Conservation (phyloP, 164 flowering plant species). For the Buxus sempervirens region DNA sequence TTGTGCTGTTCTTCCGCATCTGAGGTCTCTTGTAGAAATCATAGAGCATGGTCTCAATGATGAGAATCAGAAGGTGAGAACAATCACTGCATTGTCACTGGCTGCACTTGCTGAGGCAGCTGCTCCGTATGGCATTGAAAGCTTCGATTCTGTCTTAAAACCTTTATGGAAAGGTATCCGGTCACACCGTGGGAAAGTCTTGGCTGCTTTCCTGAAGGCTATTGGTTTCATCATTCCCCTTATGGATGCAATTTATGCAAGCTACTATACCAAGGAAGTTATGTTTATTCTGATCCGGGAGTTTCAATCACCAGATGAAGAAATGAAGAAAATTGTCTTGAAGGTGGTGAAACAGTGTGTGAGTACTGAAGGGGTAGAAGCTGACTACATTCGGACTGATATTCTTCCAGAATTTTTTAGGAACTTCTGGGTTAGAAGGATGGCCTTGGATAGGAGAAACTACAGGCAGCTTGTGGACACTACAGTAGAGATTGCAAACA, state of each 20-base stretch:
- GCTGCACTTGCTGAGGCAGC: conserved; percentile 99
- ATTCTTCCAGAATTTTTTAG: conserved; percentile 90
- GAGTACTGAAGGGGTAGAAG: conserved; percentile 93
- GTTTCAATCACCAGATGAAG: conserved; percentile 99
- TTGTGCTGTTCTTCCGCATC: conserved; percentile 94
- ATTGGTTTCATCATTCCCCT: conserved; percentile 98
- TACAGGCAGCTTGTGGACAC: conserved; percentile 95
- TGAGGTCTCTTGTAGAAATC: conserved; percentile 91
- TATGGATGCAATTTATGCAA: conserved; percentile 97
- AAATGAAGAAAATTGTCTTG: conserved; percentile 97
- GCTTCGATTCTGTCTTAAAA: conserved; percentile 96
- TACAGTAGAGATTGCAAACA: conserved; percentile 95
- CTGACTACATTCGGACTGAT: conserved; percentile 83
- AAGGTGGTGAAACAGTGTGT: conserved; percentile 99
- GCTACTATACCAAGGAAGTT: conserved; percentile 96
- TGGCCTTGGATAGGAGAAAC: conserved; percentile 96
- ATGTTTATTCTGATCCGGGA: conserved; percentile 90
- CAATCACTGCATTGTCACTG: conserved; percentile 88
- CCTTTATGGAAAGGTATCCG: conserved; percentile 99
- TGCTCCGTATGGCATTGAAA: conserved; percentile 98
- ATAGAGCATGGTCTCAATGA: conserved; percentile 94
- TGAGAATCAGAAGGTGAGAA: conserved; percentile 97
- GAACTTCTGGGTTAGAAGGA: conserved; percentile 96
- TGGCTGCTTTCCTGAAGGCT: conserved; percentile 96
- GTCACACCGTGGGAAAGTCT: conserved; percentile 95